These are phyloP conservation scores for Colletotrichum lini DNA, from an alignment of 2,329 filamentous ascomycete genomes.

Conservation along the genomic window DNA sequence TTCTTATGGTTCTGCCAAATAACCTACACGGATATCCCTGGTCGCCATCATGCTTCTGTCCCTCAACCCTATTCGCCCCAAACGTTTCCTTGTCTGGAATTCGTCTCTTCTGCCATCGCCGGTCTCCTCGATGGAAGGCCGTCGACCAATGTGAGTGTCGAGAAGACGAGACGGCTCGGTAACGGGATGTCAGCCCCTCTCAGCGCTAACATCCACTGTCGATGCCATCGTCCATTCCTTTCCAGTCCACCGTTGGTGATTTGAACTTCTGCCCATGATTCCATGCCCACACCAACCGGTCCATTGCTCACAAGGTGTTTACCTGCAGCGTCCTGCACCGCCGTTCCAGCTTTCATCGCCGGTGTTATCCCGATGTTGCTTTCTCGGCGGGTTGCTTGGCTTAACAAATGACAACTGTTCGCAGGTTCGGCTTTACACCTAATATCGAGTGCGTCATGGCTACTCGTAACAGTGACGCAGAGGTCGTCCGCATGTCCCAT, in stretches of 20 bases:
- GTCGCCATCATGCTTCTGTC: background rate
- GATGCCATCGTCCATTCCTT: background rate
- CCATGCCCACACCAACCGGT: background rate
- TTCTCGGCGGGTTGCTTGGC: background rate
- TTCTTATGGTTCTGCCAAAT: conserved; percentile 32
- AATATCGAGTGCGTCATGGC: background rate
- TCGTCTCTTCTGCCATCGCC: conserved; percentile 10
- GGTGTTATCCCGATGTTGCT: background rate
- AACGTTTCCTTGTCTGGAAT: conserved; percentile 28
- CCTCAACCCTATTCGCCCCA: conserved; percentile 31
- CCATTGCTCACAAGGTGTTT: conserved; percentile 8
- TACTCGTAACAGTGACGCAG: background rate
- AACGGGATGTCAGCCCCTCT: no score
- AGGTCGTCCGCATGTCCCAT: background rate
- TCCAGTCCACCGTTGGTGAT: conserved; percentile 3
- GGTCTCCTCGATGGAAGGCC: background rate
- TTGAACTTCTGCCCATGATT: background rate
- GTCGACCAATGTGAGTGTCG: conserved; percentile 23
- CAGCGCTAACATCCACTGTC: background rate
- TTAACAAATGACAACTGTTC: conserved; percentile 1
- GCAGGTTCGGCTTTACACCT: conserved; percentile 1
- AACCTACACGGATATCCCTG: conserved; percentile 13
- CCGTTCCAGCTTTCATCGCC: background rate
- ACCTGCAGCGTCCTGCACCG: conserved; percentile 16
- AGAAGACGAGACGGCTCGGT: conserved; percentile 24